Conservation (phyloP, 164 flowering plant genomes). For the Annona cherimola region DNA sequence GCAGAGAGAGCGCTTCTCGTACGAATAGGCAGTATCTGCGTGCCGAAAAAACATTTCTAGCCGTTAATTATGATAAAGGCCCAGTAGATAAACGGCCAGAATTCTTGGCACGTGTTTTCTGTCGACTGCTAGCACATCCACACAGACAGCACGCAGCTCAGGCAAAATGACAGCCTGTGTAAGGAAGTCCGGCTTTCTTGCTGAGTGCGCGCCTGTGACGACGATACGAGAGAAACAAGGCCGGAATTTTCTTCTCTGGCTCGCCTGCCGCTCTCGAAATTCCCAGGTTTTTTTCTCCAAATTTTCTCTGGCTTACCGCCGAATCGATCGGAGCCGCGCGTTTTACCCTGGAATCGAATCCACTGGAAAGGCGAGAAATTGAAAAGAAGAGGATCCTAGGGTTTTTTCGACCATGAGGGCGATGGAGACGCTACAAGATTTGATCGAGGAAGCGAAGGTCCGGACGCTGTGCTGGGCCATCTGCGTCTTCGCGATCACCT, state of each 20-base stretch:
- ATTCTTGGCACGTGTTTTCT: no score
- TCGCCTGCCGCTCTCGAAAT: background rate
- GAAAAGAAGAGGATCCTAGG: background rate
- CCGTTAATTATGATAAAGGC: no score
- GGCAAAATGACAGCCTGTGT: no score
- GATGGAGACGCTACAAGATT: conserved; percentile 80
- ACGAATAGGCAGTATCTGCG: no score
- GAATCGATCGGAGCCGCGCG: background rate
- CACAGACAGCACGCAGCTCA: no score
- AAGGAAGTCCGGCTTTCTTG: no score
- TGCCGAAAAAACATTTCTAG: no score
- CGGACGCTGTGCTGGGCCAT: conserved; percentile 86
- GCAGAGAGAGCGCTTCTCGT: no score
- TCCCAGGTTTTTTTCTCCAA: background rate
- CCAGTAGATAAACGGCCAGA: no score
- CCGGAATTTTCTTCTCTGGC: background rate
- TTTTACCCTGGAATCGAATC: background rate
- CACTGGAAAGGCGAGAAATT: background rate
- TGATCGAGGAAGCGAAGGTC: conserved; percentile 79
- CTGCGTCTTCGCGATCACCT: conserved; percentile 57
- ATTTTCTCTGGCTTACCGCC: background rate
- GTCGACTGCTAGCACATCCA: no score
- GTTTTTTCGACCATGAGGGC: conserved; percentile 40
- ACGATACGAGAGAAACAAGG: background rate
- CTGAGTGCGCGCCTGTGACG: no score